These are phyloP conservation scores for Russula earlei DNA, from an alignment of 768 basidiomycete species.

Conservation along the genomic window DNA sequence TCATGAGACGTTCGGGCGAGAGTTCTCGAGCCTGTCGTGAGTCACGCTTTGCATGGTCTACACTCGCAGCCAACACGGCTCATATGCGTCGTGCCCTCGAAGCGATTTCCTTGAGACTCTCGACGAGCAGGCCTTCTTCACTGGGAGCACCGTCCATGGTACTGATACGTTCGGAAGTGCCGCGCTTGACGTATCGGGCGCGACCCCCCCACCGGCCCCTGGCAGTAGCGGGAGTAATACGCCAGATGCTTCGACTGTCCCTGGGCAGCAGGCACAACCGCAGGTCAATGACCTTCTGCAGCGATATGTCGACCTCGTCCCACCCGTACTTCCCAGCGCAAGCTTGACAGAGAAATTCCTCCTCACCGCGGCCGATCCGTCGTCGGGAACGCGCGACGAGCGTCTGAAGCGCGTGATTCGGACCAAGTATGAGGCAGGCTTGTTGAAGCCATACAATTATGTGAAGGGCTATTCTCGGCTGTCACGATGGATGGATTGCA, in stretches of 20 bases:
- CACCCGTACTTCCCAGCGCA: conserved; percentile 55
- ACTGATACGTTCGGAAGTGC: conserved; percentile 36
- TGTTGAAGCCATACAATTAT: conserved; percentile 93
- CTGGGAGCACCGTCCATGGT: conserved; percentile 39
- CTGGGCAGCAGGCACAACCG: conserved; percentile 18
- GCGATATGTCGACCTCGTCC: conserved; percentile 33
- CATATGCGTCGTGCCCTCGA: background rate
- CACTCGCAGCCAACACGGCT: background rate
- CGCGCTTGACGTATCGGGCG: conserved; percentile 18
- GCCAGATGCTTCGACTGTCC: conserved; percentile 19
- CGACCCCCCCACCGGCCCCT: background rate
- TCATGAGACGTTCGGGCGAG: conserved; percentile 67
- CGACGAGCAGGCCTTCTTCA: conserved; percentile 76
- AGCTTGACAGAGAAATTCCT: conserved; percentile 84
- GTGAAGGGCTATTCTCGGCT: conserved; percentile 90
- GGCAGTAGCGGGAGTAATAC: conserved; percentile 1
- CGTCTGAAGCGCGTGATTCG: conserved; percentile 85
- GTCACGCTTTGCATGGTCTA: conserved; percentile 21
- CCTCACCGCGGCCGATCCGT: conserved; percentile 91
- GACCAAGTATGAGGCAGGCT: conserved; percentile 93
- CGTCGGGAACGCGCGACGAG: conserved; percentile 82
- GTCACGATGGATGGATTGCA: conserved; percentile 90
- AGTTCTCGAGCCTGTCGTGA: conserved; percentile 74
- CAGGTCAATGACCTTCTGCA: conserved; percentile 14
- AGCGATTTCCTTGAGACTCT: conserved; percentile 87